Percentiles rank a stretch among this genome's conserved stretches.
These are phyloP conservation scores for Barnettozyma hawaiiensis DNA, from an alignment of 1,139 yeast species.

Conservation along the genomic window DNA sequence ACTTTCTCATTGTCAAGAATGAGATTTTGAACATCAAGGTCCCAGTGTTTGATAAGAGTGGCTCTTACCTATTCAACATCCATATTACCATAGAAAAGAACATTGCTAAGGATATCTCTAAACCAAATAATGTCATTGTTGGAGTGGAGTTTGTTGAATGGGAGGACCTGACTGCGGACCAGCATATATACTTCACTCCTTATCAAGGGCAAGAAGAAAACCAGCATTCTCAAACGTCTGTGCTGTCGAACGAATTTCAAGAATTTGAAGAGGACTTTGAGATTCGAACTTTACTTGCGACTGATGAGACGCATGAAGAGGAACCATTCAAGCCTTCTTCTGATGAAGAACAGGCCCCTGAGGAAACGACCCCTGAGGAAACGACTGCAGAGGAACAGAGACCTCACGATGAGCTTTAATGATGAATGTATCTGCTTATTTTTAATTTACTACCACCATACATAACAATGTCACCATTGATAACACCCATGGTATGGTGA, in stretches of 20 bases:
- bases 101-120: not conserved
- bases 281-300: too few species aligned
- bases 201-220: not conserved
- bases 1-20: not conserved
- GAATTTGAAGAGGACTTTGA: not conserved
- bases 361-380: too few species aligned
- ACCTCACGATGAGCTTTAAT: not conserved
- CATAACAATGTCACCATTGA: not conserved
- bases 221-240: not conserved
- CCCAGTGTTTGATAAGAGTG: conserved; percentile 11
- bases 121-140: not conserved
- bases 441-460: not conserved
- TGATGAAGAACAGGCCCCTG: not conserved
- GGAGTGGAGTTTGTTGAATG: not conserved
- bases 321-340: not conserved
- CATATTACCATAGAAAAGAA: not conserved
- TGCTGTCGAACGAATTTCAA: too few species aligned
- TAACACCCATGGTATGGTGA: not conserved
- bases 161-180: not conserved
- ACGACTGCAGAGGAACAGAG: not conserved
- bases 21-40: conserved; percentile 3
- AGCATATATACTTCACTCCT: not conserved
- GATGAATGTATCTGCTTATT: too few species aligned
- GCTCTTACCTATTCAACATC: conserved; percentile 9
- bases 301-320: not conserved